A percentile compares a stretch with the other conserved stretches of the same genome.
phyloP scores from a whole-genome alignment of 345 rosid genomes.

The Populus euphratica region DNA sequence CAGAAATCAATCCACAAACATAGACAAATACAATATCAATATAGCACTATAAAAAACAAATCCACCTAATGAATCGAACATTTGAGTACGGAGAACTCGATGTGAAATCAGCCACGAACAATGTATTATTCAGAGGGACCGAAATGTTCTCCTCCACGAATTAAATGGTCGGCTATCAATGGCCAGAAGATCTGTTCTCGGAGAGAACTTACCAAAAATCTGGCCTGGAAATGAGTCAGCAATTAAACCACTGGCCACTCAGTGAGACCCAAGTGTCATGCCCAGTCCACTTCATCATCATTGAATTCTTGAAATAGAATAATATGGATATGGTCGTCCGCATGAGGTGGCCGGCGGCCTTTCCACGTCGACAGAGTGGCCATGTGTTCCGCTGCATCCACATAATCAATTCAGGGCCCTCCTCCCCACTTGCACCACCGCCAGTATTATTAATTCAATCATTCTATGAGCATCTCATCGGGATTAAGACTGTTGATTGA shows the following conservation, averaged over 20 bases:
- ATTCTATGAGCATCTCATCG: no score
- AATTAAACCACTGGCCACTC: not conserved
- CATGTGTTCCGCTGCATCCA: no score
- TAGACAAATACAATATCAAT: no score
- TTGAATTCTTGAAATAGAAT: not conserved
- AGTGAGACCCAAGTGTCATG: conserved; percentile 19
- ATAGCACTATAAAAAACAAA: no score
- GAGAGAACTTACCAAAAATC: not conserved
- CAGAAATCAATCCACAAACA: no score
- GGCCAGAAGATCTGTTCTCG: not conserved
- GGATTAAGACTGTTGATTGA: no score
- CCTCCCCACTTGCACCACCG: no score
- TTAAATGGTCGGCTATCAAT: not conserved
- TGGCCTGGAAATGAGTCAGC: conserved; percentile 7
- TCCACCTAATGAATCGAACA: no score
- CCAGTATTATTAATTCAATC: no score
- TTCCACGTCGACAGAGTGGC: conserved; percentile 19
- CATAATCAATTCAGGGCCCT: no score
- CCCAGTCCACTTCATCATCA: not conserved
- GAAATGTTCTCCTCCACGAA: conserved; percentile 7
- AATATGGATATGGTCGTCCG: not conserved
- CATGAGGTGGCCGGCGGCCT: conserved; percentile 12
- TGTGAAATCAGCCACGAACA: no score
- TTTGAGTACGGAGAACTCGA: no score
- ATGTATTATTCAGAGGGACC: not conserved